phyloP scores from a whole-genome alignment of 2,329 filamentous ascomycete species.

The Ophiosphaerella narmari region DNA sequence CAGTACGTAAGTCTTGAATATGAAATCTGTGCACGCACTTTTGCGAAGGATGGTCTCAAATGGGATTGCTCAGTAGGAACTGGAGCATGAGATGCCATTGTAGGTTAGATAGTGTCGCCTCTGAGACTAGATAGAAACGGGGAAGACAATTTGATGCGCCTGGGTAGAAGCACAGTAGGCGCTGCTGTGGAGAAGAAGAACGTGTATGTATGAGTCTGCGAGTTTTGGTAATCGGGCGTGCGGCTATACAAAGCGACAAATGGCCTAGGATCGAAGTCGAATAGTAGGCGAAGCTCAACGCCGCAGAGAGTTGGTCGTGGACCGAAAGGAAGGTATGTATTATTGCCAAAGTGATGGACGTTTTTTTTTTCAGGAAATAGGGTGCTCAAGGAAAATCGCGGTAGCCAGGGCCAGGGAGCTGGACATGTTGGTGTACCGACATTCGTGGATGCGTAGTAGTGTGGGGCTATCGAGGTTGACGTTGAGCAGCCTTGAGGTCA shows the following conservation, averaged over 20 bases:
- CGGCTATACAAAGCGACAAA: background rate
- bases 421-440: conserved; percentile 57
- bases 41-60: conserved; percentile 73
- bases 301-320: conserved; percentile 26
- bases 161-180: background rate
- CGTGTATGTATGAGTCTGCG: background rate
- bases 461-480: conserved; percentile 15
- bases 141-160: background rate
- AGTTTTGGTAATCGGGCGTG: background rate
- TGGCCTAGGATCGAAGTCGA: conserved; percentile 6
- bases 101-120: conserved; percentile 6
- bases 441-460: conserved; percentile 38
- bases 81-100: conserved; percentile 41
- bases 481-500: conserved; percentile 19
- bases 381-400: conserved; percentile 59
- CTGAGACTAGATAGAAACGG: background rate
- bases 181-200: background rate
- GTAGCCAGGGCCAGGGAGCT: conserved; percentile 51
- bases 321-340: conserved; percentile 34
- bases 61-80: conserved; percentile 33
- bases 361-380: conserved; percentile 47
- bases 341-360: conserved; percentile 30
- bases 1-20: conserved; percentile 8
- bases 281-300: conserved; percentile 29
- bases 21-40: conserved; percentile 56